Evolutionary conservation across 225 moss, liverwort and hornwort species (phyloP), one percentile per base, ranked within the genome.

Genomic region (Lunularia cruciata): DNA sequence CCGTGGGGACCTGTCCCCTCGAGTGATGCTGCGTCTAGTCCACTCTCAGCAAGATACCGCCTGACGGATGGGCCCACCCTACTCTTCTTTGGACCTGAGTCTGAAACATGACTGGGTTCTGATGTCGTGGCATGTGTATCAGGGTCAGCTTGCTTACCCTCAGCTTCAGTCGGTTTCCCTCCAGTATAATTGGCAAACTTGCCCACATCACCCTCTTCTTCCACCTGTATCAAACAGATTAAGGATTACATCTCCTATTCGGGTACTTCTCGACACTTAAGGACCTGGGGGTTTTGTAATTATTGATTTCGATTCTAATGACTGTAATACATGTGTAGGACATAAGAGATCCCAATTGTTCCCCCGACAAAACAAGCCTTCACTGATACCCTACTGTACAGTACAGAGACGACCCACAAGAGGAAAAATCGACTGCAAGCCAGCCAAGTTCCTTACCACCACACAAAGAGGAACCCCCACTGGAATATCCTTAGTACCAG

Each of bases 11-110:
- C 96, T 30, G 96, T 89, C 27, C 96, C 96, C 62, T 61, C 60
- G 68, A 98, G 73, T 75, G 90, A 86, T 76, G 92, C 85, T 75
- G 77, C 81, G 68, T 90, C 75, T 42, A 98, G 79, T 70, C 96
- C 92, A 89, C 81, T 90, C 83, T 98, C 96, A 53, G 79, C 73
- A 70, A 98, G 92, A 55, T 87, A 84, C 55, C 86, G 86, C 68
- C 90, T 90, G 40, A 89, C 96, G 48, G 96, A 87, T 56, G 96
- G 96, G 49, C 96, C 96, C 62, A 92, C 25, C 69, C 86, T 92
- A 61, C 78, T 84, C 53, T 76, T 77, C 73, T 77, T 78, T 46
- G 83, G 81, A 75, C 80, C 87, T 72, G 83, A 68, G 71, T 75
- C 78, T 32, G 80, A 35, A 22, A 38, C 47, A 30, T 77, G 51